These are phyloP conservation scores for Termitomyces sp. DNA, from an alignment of 768 basidiomycete species.

Conservation along the genomic window DNA sequence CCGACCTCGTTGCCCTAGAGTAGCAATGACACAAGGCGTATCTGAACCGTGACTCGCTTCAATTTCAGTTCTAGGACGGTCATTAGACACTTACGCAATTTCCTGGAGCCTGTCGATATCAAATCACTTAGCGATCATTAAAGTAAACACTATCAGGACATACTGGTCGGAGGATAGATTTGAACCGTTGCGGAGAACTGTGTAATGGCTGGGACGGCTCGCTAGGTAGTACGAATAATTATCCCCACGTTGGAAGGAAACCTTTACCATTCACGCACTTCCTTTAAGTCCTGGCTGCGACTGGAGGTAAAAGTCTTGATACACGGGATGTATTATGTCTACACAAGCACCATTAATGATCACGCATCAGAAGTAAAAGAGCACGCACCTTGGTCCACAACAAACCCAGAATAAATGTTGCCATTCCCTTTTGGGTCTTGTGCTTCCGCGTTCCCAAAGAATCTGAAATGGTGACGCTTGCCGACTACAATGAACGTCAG, in stretches of 20 bases:
- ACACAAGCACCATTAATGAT: constrained; percentile 20
- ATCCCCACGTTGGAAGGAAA: neutral
- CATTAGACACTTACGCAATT: constrained; percentile 40
- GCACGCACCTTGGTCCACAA: constrained; percentile 39
- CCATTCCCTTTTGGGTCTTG: constrained; percentile 53
- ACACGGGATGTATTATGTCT: constrained; percentile 49
- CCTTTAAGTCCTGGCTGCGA: constrained; percentile 49
- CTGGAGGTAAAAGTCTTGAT: constrained; percentile 59
- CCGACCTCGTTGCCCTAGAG: constrained; percentile 63
- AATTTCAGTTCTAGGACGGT: neutral
- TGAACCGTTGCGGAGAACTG: constrained; percentile 31
- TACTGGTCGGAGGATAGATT: constrained; percentile 25
- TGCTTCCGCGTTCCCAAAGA: constrained; percentile 42
- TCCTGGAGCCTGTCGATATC: constrained; percentile 31
- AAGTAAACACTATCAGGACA: constrained; percentile 11
- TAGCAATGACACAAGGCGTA: constrained; percentile 62
- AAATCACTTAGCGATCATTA: neutral
- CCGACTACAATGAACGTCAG: constrained; percentile 59
- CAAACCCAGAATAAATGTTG: constrained; percentile 44
- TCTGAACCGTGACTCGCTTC: neutral
- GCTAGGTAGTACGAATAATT: constrained; percentile 23
- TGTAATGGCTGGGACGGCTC: constrained; percentile 52
- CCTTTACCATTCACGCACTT: constrained; percentile 25
- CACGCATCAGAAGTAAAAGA: neutral
- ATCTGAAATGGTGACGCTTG: constrained; percentile 44